phyloP scores from a whole-genome alignment of 106 monocot species.

The Amphibolis antarctica region DNA sequence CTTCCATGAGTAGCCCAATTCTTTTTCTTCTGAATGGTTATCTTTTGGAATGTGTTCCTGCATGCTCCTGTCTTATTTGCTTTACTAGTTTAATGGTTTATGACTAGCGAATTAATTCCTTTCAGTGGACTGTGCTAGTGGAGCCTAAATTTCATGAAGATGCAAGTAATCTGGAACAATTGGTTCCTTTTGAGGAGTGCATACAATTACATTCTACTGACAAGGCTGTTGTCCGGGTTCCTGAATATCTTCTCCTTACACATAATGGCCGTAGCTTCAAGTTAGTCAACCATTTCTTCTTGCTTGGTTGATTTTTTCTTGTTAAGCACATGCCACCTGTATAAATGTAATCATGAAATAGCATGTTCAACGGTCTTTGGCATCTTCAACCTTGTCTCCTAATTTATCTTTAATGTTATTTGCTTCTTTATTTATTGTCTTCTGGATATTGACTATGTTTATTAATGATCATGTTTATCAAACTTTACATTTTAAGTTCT shows the following conservation, averaged over 20 bases:
- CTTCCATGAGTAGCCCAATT: too few relatives aligned
- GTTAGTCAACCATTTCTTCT: constrained; percentile 25
- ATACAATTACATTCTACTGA: constrained; percentile 76
- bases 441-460: too few relatives aligned
- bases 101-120: background rate
- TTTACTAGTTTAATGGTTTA: background rate
- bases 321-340: too few relatives aligned
- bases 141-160: constrained; percentile 82
- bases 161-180: constrained; percentile 73
- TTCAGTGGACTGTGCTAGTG: constrained; percentile 88
- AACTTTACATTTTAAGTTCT: too few relatives aligned
- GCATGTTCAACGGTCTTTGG: too few relatives aligned
- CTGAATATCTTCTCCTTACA: constrained; percentile 75
- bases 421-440: too few relatives aligned
- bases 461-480: too few relatives aligned
- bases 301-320: background rate
- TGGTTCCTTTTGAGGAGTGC: constrained; percentile 89
- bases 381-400: too few relatives aligned
- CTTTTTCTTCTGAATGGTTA: too few relatives aligned
- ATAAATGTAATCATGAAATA: background rate
- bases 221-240: constrained; percentile 38
- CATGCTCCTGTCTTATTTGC: background rate
- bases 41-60: too few relatives aligned
- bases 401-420: too few relatives aligned
- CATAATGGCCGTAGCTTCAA: constrained; percentile 91